These are phyloP conservation scores for Entonaema liquescens DNA, from an alignment of 495 filamentous ascomycete species.

Conservation along the genomic window DNA sequence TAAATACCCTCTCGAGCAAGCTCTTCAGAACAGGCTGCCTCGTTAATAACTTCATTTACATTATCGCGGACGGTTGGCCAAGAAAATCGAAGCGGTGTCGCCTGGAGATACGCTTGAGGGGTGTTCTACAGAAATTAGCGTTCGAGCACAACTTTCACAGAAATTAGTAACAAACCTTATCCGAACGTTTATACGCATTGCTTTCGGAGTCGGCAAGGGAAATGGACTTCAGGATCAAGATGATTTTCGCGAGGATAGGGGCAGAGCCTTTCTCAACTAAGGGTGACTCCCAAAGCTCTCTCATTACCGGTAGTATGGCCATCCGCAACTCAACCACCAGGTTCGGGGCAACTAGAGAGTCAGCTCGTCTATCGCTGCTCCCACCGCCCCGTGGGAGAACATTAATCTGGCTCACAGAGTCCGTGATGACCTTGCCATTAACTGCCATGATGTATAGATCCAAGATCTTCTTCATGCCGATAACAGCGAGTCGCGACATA, in stretches of 20 bases:
- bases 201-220: conserved; percentile 78
- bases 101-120: conserved; percentile 48
- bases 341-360: conserved; percentile 76
- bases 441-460: conserved; percentile 79
- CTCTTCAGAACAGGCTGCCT: conserved; percentile 45
- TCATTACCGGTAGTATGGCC: conserved; percentile 80
- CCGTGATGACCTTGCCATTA: conserved; percentile 77
- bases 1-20: conserved; percentile 82
- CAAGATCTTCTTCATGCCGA: conserved; percentile 84
- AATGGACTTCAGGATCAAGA: conserved; percentile 84
- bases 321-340: conserved; percentile 88
- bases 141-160: neutral
- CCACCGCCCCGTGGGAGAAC: conserved; percentile 63
- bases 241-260: conserved; percentile 76
- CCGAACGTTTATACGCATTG: conserved; percentile 67
- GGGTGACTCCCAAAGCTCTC: conserved; percentile 81
- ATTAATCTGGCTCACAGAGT: conserved; percentile 72
- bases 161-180: conserved; percentile 50
- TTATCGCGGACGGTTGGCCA: conserved; percentile 41
- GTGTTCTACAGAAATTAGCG: conserved; percentile 38
- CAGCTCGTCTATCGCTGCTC: conserved; percentile 59
- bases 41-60: conserved; percentile 43
- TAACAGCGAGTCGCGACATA: conserved; percentile 51
- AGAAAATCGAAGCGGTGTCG: conserved; percentile 48
- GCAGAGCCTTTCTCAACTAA: conserved; percentile 80